Percentiles rank a stretch among this genome's conserved stretches.
These are phyloP conservation scores for Coemansia biformis DNA, from an alignment of 192 early-diverging fungal genomes.

Conservation along the genomic window DNA sequence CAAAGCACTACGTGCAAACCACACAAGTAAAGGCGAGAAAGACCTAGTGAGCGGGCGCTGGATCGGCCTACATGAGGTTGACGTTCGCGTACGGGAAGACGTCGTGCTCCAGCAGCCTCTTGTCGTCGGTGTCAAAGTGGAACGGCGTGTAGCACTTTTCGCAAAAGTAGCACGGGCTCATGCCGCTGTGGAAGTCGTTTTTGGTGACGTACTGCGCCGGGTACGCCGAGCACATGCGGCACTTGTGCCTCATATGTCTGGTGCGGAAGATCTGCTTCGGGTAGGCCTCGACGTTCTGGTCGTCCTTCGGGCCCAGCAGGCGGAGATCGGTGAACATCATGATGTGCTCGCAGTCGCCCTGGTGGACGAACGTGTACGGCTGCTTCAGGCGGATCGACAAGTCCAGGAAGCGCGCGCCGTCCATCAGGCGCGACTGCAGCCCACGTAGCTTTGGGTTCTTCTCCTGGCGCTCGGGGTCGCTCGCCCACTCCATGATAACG, in stretches of 20 bases:
- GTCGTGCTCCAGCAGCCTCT: conserved; percentile 50
- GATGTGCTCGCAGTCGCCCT: conserved; percentile 74
- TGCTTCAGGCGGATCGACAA: conserved; percentile 59
- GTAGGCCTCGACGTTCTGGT: conserved; percentile 49
- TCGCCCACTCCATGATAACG: conserved; percentile 67
- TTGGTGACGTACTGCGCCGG: conserved; percentile 60
- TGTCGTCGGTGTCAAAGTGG: conserved; percentile 56
- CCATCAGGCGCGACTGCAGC: conserved; percentile 55
- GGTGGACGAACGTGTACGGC: conserved; percentile 71
- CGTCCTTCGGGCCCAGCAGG: conserved; percentile 51
- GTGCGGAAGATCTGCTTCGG: conserved; percentile 55
- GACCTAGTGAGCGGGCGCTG: no score
- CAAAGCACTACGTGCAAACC: no score
- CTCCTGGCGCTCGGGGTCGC: conserved; percentile 48
- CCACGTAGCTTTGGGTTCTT: conserved; percentile 47
- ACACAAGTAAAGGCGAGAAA: no score
- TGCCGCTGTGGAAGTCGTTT: conserved; percentile 64
- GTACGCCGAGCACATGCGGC: conserved; percentile 59
- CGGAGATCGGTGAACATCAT: conserved; percentile 62
- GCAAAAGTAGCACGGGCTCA: conserved; percentile 66
- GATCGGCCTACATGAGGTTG: conserved; percentile 27
- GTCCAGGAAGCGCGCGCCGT: conserved; percentile 57
- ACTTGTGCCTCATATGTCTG: conserved; percentile 52
- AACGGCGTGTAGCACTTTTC: conserved; percentile 60
- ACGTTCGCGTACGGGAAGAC: conserved; percentile 50